These are phyloP conservation scores for Fraxinus paxiana DNA, from an alignment of 305 asterid species.

Conservation along the genomic window DNA sequence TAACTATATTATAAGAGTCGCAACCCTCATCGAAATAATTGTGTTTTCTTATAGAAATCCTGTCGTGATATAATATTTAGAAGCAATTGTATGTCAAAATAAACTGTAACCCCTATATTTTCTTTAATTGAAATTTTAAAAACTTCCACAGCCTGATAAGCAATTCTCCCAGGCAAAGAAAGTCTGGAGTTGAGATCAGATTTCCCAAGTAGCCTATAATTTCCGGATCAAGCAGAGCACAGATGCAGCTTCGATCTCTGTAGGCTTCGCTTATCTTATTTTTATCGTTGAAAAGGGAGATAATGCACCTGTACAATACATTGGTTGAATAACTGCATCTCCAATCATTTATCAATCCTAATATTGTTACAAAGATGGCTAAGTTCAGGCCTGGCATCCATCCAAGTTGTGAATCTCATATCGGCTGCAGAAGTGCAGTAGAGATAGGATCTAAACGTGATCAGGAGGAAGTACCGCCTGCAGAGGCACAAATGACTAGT, in stretches of 20 bases:
- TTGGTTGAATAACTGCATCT: slow-evolving; percentile 19
- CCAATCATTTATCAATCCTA: slow-evolving; percentile 56
- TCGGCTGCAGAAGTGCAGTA: slow-evolving; percentile 59
- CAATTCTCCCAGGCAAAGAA: background rate
- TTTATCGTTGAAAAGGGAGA: slow-evolving; percentile 9
- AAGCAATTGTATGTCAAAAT: background rate
- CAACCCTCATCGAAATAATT: background rate
- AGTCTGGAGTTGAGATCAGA: background rate
- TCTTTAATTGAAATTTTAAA: background rate
- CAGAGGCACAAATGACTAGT: slow-evolving; percentile 24
- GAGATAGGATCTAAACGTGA: slow-evolving; percentile 86
- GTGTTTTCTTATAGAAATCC: background rate
- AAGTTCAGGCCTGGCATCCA: slow-evolving; percentile 97
- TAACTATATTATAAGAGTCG: background rate
- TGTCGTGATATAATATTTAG: background rate
- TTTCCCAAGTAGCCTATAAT: background rate
- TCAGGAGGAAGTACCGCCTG: slow-evolving; percentile 95
- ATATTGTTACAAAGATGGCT: slow-evolving; percentile 89
- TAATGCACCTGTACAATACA: slow-evolving; percentile 27
- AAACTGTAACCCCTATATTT: background rate
- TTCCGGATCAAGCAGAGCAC: background rate
- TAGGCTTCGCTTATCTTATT: slow-evolving; percentile 7
- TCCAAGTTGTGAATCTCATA: slow-evolving; percentile 67
- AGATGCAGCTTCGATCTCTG: background rate
- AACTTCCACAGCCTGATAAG: background rate